These are phyloP conservation scores for Fusarium coffeatum DNA, from an alignment of 2,329 filamentous ascomycete genomes.

Conservation along the genomic window DNA sequence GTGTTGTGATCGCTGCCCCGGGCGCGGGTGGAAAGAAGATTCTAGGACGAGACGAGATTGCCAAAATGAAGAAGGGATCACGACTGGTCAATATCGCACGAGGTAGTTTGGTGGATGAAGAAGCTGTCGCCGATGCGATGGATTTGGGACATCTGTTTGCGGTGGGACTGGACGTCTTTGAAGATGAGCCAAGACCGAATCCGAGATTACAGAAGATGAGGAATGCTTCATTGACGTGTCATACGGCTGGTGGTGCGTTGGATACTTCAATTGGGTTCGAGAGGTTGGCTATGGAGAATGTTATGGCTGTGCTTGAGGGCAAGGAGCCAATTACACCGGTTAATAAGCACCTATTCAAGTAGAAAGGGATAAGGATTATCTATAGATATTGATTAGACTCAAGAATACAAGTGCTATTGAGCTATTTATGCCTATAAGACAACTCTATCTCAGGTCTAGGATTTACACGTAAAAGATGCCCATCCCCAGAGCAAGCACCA, in stretches of 20 bases:
- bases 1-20: constrained; percentile 21
- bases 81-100: constrained; percentile 66
- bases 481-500: background rate
- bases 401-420: too few relatives aligned
- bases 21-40: constrained; percentile 22
- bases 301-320: constrained; percentile 59
- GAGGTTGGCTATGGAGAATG: constrained; percentile 64
- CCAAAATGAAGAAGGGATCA: constrained; percentile 62
- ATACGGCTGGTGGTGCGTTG: constrained; percentile 66
- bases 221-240: constrained; percentile 60
- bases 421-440: too few relatives aligned
- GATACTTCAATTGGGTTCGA: constrained; percentile 67
- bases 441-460: too few relatives aligned
- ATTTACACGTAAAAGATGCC: background rate
- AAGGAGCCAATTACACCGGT: constrained; percentile 49
- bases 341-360: constrained; percentile 55
- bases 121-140: constrained; percentile 31
- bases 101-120: constrained; percentile 25
- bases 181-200: constrained; percentile 23
- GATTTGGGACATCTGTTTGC: constrained; percentile 27
- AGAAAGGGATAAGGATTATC: background rate
- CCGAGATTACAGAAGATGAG: constrained; percentile 47
- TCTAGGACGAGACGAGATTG: constrained; percentile 40
- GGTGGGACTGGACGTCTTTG: constrained; percentile 46
- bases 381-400: too few relatives aligned